Percentiles rank a stretch among this genome's conserved stretches.
Evolutionary conservation across 106 monocot species (phyloP).

Genomic region (Chionographis japonica): DNA sequence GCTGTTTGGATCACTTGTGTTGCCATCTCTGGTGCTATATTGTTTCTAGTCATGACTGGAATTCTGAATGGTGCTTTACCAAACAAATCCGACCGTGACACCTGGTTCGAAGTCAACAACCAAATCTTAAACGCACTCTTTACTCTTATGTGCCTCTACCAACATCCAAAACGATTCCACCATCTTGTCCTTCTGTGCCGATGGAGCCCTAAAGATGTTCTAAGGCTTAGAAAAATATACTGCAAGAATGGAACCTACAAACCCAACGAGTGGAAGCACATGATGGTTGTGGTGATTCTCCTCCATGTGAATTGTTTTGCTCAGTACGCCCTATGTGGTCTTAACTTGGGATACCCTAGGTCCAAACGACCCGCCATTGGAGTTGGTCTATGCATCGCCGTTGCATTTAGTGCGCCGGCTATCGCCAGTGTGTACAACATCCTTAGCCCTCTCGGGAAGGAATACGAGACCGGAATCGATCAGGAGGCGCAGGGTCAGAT

Average conservation of each 20-base stretch:
- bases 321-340: constrained; percentile 47
- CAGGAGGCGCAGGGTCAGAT: constrained; percentile 16
- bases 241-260: constrained; percentile 55
- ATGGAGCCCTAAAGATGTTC: constrained; percentile 26
- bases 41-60: constrained; percentile 57
- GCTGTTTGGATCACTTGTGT: constrained; percentile 36
- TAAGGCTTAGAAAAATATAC: constrained; percentile 46
- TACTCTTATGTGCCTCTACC: constrained; percentile 51
- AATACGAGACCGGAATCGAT: constrained; percentile 26
- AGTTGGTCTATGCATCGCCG: constrained; percentile 30
- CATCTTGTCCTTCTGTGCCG: constrained; percentile 34
- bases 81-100: constrained; percentile 37
- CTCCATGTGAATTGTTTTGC: constrained; percentile 53
- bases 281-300: constrained; percentile 42
- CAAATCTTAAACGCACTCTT: constrained; percentile 50
- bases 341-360: constrained; percentile 42
- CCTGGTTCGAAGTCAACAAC: constrained; percentile 58
- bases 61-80: constrained; percentile 39
- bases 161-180: constrained; percentile 41
- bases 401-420: constrained; percentile 33
- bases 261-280: constrained; percentile 41
- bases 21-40: constrained; percentile 38
- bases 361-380: constrained; percentile 37
- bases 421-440: constrained; percentile 37
- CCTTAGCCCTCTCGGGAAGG: constrained; percentile 47